Evolutionary conservation across 2,329 filamentous ascomycete species (phyloP), one percentile per base, ranked within the genome.

Genomic region (Aureobasidium melanogenum): DNA sequence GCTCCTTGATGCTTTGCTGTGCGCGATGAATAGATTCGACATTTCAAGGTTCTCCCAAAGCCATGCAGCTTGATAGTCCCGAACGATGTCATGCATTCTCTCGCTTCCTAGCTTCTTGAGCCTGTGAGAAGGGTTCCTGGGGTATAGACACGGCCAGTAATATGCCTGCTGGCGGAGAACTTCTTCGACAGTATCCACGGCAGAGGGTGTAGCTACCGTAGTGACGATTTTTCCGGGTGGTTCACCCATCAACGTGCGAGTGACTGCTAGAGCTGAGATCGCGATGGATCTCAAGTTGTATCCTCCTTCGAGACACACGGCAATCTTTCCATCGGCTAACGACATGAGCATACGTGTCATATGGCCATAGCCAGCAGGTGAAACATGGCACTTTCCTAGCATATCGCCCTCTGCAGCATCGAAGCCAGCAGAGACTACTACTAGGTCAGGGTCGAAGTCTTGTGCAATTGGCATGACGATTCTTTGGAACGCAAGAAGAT

Each of bases 311-410:
- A 99, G 80, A 70, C 92, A 97, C 9, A 97, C 93, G 2, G 90
- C 89, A 15, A 99, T 82, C 70, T 92, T 96, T 30, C 94, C 94
- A 47, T 86, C 82, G 0, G 94, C 93, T 22, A 99, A 80, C 2
- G 90, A 91, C 92, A 97, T 97, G 51, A 99, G 83, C 93, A 97
- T 97, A 71, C 97, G 91, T 17, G 94, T 97, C 94, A 99, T 97
- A 71, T 99, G 93, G 15, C 92, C 90, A 71, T 97, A 99, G 71
- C 94, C 96, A 5, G 86, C 77, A 0, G 94, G 94, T 0, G 91
- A 88, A 5, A 99, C 94, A 69, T 91, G 93, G 72, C 94, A 99
- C 34, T 89, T 91, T 55, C 94, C 94, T 1, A 99, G 82, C 70
- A 94, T 87, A 73, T 99, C 94, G 14, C 94, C 94, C 65, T 89